Evolutionary conservation across 768 basidiomycete species (phyloP).

Genomic region (Phaffia tasmanica): DNA sequence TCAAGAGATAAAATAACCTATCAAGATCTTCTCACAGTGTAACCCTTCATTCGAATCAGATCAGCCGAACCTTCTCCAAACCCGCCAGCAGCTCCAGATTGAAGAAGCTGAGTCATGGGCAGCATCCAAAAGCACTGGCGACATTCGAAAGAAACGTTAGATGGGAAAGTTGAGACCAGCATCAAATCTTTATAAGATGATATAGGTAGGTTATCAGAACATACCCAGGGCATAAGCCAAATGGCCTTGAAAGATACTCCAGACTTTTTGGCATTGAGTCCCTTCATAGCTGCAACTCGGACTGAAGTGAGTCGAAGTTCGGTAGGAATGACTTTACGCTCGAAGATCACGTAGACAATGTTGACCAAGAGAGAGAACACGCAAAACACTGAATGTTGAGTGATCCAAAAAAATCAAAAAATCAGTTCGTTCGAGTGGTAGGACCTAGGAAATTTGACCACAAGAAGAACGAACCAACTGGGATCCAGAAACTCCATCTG

Average conservation of each 20-base stretch:
- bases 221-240: not conserved
- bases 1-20: no score
- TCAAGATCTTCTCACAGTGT: no score
- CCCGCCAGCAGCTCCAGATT: slow-evolving; percentile 21
- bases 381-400: slow-evolving; percentile 3
- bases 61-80: slow-evolving; percentile 16
- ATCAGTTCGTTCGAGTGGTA: no score
- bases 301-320: not conserved
- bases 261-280: not conserved
- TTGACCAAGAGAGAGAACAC: slow-evolving; percentile 2
- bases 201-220: not conserved
- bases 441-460: not conserved
- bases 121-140: slow-evolving; percentile 21
- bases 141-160: not conserved
- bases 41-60: slow-evolving; percentile 20
- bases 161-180: not conserved
- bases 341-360: slow-evolving; percentile 8
- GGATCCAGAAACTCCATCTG: not conserved
- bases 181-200: not conserved
- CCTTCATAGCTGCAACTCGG: not conserved
- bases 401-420: no score
- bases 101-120: slow-evolving; percentile 25
- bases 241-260: not conserved
- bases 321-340: not conserved
- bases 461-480: not conserved